These are phyloP conservation scores for Lolium perenne DNA, from an alignment of 176 grass and related monocot species.

Conservation along the genomic window DNA sequence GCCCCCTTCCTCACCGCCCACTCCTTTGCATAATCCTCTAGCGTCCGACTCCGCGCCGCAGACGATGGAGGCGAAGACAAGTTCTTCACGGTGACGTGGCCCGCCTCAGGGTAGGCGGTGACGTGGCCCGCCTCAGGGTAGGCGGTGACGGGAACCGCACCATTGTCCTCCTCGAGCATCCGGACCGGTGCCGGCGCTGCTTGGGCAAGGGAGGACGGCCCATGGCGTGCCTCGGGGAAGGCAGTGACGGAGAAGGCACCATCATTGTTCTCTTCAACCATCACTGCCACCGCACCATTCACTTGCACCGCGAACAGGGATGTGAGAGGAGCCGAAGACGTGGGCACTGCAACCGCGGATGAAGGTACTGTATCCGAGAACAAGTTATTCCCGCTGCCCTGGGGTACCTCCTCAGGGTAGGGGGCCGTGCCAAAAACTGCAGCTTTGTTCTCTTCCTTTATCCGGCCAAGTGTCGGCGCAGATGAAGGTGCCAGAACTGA, in stretches of 20 bases:
- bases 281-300: too few species aligned
- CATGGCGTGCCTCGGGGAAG: too few species aligned
- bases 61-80: background rate
- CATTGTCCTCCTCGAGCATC: background rate
- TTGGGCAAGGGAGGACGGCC: too few species aligned
- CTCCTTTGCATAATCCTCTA: constrained; percentile 49
- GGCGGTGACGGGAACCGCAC: background rate
- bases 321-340: too few species aligned
- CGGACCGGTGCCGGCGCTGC: background rate
- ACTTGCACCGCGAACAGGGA: too few species aligned
- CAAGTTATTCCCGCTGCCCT: background rate
- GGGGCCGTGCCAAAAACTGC: background rate
- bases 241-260: too few species aligned
- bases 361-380: background rate
- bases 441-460: background rate
- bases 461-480: too few species aligned
- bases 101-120: background rate
- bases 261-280: too few species aligned
- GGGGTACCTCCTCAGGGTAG: background rate
- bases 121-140: background rate
- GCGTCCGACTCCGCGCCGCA: constrained; percentile 5
- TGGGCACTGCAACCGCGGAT: background rate
- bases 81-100: constrained; percentile 5
- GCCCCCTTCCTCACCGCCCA: constrained; percentile 68
- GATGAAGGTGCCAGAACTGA: background rate